These are phyloP conservation scores for Dictyostelium capitatum DNA, from an alignment of 78 protist species.

Conservation along the genomic window DNA sequence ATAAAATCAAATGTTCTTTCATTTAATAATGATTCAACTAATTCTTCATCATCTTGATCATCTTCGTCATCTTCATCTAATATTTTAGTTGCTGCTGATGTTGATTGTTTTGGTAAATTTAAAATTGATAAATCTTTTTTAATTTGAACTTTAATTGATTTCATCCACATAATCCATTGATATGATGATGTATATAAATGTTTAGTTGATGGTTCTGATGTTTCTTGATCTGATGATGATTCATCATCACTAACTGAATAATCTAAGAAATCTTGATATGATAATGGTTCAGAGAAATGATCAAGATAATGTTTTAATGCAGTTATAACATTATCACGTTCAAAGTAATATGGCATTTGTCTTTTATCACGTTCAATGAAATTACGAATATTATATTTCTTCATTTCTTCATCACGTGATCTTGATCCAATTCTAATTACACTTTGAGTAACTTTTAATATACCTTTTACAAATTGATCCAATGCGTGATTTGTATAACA, in stretches of 20 bases:
- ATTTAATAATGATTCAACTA: background rate
- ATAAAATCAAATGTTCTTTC: slow-evolving; percentile 15
- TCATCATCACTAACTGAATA: background rate
- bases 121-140: background rate
- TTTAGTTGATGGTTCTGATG: background rate
- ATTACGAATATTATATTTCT: slow-evolving; percentile 41
- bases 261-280: background rate
- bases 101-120: background rate
- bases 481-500: slow-evolving; percentile 95
- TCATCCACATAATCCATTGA: background rate
- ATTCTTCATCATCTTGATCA: slow-evolving; percentile 56
- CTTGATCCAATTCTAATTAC: slow-evolving; percentile 51
- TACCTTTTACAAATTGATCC: slow-evolving; percentile 89
- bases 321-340: slow-evolving; percentile 2
- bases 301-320: background rate
- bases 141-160: background rate
- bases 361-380: background rate
- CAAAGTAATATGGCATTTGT: background rate
- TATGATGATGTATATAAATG: background rate
- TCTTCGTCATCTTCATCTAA: slow-evolving; percentile 15
- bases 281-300: background rate
- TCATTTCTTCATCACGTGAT: slow-evolving; percentile 34
- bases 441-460: slow-evolving; percentile 12
- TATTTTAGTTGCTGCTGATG: background rate
- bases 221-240: background rate